Base-by-base conservation (phyloP, 1,284 basidiomycete genomes). In the Melampsora americana region DNA sequence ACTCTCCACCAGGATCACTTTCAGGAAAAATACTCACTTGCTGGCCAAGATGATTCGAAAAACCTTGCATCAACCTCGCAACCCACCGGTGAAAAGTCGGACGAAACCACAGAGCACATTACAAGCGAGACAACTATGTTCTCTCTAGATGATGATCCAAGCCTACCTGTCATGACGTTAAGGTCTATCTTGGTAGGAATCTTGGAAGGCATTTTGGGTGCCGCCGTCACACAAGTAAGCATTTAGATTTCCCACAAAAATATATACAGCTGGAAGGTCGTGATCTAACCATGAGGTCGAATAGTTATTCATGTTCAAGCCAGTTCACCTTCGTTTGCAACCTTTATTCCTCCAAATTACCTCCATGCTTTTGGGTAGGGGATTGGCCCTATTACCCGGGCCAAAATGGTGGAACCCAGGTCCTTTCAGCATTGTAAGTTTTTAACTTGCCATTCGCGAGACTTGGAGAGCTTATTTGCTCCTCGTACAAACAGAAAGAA, bases 381-480 rank as follows among this genome's bases (percentile, higher is more conserved):
- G 39, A 39, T n/a, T 75, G 23, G 65, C 64, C 26, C 50, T 46
- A 14, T 67, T 67, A 39, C 72, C 72, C 44, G 72, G 72, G 14
- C 72, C 72, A 1, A 66, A 48, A 59, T 75, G 72, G 72, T 75
- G 72, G 72, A 75, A 75, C 53, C 72, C 72, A 42, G 72, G 72
- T 20, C 53, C 65, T 20, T 75, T 61, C 44, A 68, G 53, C 23
- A 65, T 75, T 9, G 72, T 75, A 44, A 56, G 72, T 23, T n/a
- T 61, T 26, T 7, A 61, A 26, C 6, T 26, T 14, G 14, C 35
- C 9, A 3, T 16, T 61, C 3, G 18, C 6, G 16, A 20, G 16
- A 53, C 7, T 53, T 18, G n/a, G 18, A 26, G 50, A 53, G 50
- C 50, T 53, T 5, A 53, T 20, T 3, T 16, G 18, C 14, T 23